phyloP scores from a whole-genome alignment of 176 grass and related monocot genomes.

The Triticum timopheevii region DNA sequence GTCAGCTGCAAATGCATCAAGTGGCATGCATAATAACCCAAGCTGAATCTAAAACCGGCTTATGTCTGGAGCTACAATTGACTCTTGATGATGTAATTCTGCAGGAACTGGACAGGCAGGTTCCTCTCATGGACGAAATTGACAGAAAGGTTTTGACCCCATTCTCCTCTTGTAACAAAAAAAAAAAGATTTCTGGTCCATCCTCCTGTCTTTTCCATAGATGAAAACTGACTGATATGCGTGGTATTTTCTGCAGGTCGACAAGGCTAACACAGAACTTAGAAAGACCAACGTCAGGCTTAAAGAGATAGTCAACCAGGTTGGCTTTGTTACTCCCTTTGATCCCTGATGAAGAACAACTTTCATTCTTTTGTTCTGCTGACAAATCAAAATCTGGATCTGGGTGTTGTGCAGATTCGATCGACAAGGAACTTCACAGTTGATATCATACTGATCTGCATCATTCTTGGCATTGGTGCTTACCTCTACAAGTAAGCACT shows the following conservation, averaged over 20 bases:
- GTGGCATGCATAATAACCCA: background rate
- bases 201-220: background rate
- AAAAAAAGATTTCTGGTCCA: background rate
- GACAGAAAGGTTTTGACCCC: conserved; percentile 57
- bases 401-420: conserved; percentile 49
- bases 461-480: conserved; percentile 87
- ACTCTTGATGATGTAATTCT: conserved; percentile 10
- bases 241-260: conserved; percentile 41
- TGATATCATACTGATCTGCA: conserved; percentile 73
- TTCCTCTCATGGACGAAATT: conserved; percentile 85
- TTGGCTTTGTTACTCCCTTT: background rate
- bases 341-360: background rate
- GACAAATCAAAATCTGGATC: background rate
- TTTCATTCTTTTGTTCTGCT: background rate
- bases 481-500: conserved; percentile 78
- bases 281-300: conserved; percentile 86
- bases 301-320: conserved; percentile 77
- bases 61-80: background rate
- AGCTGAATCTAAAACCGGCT: background rate
- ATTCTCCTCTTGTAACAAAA: background rate
- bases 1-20: background rate
- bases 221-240: too few species aligned
- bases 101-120: conserved; percentile 90
- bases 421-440: conserved; percentile 83
- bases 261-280: conserved; percentile 75